Evolutionary conservation across 2,329 filamentous ascomycete species (phyloP), one percentile per base, ranked within the genome.

Genomic region (Paradendryphiella salina): DNA sequence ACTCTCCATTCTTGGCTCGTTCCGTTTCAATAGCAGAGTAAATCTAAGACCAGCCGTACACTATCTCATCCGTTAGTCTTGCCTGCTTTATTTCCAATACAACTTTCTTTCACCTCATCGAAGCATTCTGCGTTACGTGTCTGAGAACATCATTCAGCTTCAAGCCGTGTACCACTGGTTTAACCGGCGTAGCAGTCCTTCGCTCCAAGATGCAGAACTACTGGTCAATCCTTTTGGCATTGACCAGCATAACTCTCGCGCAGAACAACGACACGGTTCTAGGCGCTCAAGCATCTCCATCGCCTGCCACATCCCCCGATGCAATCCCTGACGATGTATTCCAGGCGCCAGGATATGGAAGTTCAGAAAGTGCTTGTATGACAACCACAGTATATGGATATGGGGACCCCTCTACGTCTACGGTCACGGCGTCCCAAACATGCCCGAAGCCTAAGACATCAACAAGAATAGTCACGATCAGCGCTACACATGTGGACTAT

Each of bases 201-300:
- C 64, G 55, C 63, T 70, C 46, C 42, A 61, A 67, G 17, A 73
- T 73, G 70, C 67, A 59, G 38, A 55, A 46, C 35, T 23, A 64
- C 46, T 64, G 57, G 60, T 50, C 57, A 42, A 35, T 61, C 7
- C 41, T 68, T 15, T 43, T 71, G 53, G 67, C 59, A 29, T 44
- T 69, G 43, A 56, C 54, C 37, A 54, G 59, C 34, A 45, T 60
- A 31, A 63, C 55, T 49, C 21, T 7, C 14, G 45, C 41, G 5
- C 29, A 50, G 10, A 53, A 63, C 44, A 65, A 60, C 29, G 26
- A 51, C 28, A 61, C 60, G 21, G 37, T 55, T 13, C 42, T 50
- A 13, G 46, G 40, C 31, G 11, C 33, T 14, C 11, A 46, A 37
- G 28, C 43, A 8, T 20, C 46, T 10, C 21, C 45, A 48, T 42